Evolutionary conservation across 73 alveolate genomes (phyloP).

Genomic region (Tetrahymena elliotti): DNA sequence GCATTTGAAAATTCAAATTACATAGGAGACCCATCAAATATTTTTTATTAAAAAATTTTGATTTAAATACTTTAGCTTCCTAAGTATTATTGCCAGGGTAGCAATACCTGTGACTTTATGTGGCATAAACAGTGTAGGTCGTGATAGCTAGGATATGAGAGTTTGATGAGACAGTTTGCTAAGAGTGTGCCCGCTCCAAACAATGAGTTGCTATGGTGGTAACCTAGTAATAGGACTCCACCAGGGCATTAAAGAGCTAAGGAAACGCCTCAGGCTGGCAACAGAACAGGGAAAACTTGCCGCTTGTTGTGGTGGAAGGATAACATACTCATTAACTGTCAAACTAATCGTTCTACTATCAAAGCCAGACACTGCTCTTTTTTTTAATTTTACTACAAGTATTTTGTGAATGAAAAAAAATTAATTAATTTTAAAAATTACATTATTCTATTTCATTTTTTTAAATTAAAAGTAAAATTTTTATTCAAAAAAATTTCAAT

Average conservation of each 20-base stretch:
- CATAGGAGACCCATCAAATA: not conserved
- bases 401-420: too few relatives aligned
- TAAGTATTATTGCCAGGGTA: not conserved
- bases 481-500: too few relatives aligned
- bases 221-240: not conserved
- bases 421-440: too few relatives aligned
- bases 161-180: conserved; percentile 1
- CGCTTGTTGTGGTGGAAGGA: conserved; percentile 4
- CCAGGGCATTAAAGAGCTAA: not conserved
- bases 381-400: not conserved
- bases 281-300: conserved; percentile 1
- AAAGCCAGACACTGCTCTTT: not conserved
- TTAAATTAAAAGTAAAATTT: too few relatives aligned
- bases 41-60: not conserved
- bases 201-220: conserved; percentile 1
- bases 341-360: not conserved
- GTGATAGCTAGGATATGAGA: not conserved
- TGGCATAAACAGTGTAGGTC: not conserved
- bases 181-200: not conserved
- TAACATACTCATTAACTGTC: not conserved
- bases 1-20: too few relatives aligned
- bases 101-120: not conserved
- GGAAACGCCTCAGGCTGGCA: conserved; percentile 7
- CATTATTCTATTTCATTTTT: too few relatives aligned
- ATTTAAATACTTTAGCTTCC: not conserved